These are phyloP conservation scores for Termitomyces heimii DNA, from an alignment of 768 basidiomycete species.

Conservation along the genomic window DNA sequence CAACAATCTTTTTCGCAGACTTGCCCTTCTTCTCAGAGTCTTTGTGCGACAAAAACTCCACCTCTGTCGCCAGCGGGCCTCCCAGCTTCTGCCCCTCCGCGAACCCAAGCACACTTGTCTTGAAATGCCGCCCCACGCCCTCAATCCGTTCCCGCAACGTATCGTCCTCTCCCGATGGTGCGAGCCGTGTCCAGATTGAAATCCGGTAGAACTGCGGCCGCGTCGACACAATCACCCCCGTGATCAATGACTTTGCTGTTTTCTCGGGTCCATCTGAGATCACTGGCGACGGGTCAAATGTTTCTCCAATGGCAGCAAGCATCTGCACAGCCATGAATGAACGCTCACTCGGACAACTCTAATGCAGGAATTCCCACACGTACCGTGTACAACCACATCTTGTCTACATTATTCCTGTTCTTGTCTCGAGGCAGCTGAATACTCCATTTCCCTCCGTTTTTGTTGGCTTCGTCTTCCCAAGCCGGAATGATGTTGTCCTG, in stretches of 20 bases:
- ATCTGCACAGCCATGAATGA: slow-evolving; percentile 49
- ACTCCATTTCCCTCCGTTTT: slow-evolving; percentile 97
- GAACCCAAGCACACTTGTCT: slow-evolving; percentile 83
- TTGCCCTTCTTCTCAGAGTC: slow-evolving; percentile 95
- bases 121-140: slow-evolving; percentile 86
- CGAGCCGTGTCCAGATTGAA: slow-evolving; percentile 94
- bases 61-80: slow-evolving; percentile 89
- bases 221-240: slow-evolving; percentile 92
- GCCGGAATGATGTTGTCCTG: slow-evolving; percentile 96
- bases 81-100: slow-evolving; percentile 64
- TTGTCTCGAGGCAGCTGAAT: slow-evolving; percentile 97
- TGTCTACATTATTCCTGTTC: slow-evolving; percentile 77
- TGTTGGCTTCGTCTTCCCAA: slow-evolving; percentile 97
- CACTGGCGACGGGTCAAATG: slow-evolving; percentile 85
- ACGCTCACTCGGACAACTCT: not conserved
- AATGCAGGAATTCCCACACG: slow-evolving; percentile 29
- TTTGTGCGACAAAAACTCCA: slow-evolving; percentile 92
- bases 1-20: slow-evolving; percentile 69
- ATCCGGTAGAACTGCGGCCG: slow-evolving; percentile 94
- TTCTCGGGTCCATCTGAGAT: slow-evolving; percentile 33
- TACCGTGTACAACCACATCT: slow-evolving; percentile 96
- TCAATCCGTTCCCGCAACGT: slow-evolving; percentile 74
- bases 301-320: slow-evolving; percentile 99
- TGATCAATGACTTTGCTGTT: slow-evolving; percentile 61
- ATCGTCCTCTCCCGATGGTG: slow-evolving; percentile 56